Base-by-base conservation (phyloP, 805 yeast genomes). In the Danielia oregonensis region DNA sequence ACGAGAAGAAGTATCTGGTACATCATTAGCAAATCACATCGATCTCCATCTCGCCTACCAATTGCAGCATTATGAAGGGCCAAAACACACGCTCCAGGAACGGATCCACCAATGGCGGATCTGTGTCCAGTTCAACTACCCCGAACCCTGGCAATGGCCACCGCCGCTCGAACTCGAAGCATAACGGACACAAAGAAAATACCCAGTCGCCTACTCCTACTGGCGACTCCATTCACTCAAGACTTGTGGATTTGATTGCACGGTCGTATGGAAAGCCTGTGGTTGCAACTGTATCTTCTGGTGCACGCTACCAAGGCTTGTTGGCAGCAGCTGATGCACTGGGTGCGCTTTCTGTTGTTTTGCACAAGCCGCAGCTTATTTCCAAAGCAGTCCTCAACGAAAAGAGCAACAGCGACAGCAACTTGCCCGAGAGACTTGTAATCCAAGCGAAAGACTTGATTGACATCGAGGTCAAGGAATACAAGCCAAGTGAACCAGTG, bases 281-380 rank as follows among this genome's bases (percentile, higher is more conserved):
- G 9, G 65, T 65, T 10, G 81, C 78, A 5, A 76, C 87, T 3
- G 76, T 81, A 2, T 59, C 75, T 17, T 71, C 85, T 0, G 91
- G 91, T 10, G 66, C 74, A 2, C 59, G 70, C 18, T 72, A 76
- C 48, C 57, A 62, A 15, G 95, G 95, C 14, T 51, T 79, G 6
- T 59, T 86, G 36, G 61, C 68, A 28, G 72, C 80, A 8, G 68
- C 74, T 14, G 65, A 65, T 27, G 53, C 63, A 19, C 48, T 58
- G 6, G 56, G 61, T 6, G 79, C 80, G 3, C 52, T 82, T 26
- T 79, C 82, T 10, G 68, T 82, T 11, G 73, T 76, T 3, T 59
- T 84, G 37, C 65, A 68, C 40, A 64, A 54, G 37, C 83, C 91
- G 30, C 62, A 63, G 34, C 51, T 64, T 49, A 46, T 63, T 35